Conservation (phyloP, 2,329 filamentous ascomycete species). For the Zelopaecilomyces penicillatus region DNA sequence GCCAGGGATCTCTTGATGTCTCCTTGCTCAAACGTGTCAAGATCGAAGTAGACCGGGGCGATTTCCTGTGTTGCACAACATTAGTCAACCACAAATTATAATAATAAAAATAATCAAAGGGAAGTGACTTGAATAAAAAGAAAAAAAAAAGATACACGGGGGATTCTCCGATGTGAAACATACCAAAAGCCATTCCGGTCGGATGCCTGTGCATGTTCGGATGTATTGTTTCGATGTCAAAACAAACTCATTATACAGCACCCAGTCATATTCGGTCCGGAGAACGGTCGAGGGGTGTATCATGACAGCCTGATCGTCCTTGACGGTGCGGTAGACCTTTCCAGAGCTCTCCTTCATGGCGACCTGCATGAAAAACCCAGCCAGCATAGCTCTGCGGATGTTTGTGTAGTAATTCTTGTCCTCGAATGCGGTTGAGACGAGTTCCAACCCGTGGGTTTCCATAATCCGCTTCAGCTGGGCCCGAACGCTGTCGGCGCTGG, state of each 20-base stretch:
- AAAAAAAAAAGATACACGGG: not conserved
- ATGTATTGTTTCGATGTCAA: conserved; percentile 98
- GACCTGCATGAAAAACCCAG: conserved; percentile 99
- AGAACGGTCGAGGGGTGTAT: conserved; percentile 91
- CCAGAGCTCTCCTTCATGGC: conserved; percentile 84
- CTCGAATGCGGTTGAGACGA: conserved; percentile 82
- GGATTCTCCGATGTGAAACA: conserved; percentile 21
- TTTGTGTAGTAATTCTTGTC: conserved; percentile 98
- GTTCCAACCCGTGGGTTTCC: conserved; percentile 81
- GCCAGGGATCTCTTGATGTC: conserved; percentile 67
- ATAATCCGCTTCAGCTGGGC: conserved; percentile 90
- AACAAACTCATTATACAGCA: conserved; percentile 97
- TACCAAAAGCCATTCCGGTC: conserved; percentile 90
- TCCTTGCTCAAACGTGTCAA: conserved; percentile 73
- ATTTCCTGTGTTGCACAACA: conserved; percentile 57
- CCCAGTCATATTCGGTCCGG: conserved; percentile 85
- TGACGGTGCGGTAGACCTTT: conserved; percentile 91
- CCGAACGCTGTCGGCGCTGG: conserved; percentile 90
- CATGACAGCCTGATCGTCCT: conserved; percentile 89
- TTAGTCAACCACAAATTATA: not conserved
- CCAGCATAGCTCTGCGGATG: conserved; percentile 82
- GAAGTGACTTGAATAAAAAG: conserved; percentile 4
- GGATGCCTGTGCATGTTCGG: conserved; percentile 82
- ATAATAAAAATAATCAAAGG: not conserved
- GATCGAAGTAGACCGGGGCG: conserved; percentile 84